These are phyloP conservation scores for Irpex sp. DNA, from an alignment of 1,284 basidiomycete genomes.

Conservation along the genomic window DNA sequence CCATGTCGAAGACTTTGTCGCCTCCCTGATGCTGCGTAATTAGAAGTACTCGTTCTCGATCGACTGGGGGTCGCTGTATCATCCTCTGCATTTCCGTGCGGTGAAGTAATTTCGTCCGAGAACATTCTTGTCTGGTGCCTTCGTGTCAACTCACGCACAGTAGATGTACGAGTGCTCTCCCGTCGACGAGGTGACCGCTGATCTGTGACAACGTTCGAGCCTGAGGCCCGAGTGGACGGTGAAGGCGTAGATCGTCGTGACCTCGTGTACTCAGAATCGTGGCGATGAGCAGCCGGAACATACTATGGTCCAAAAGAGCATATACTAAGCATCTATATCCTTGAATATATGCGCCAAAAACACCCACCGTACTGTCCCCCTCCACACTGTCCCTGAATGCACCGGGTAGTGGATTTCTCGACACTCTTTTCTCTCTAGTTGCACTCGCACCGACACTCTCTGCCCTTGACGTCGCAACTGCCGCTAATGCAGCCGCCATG, in stretches of 20 bases:
- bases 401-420: slow-evolving; percentile 51
- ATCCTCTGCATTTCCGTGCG: slow-evolving; percentile 24
- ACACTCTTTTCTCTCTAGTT: slow-evolving; percentile 32
- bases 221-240: slow-evolving; percentile 16
- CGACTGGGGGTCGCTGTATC: slow-evolving; percentile 8
- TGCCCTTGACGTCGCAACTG: slow-evolving; percentile 43
- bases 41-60: slow-evolving; percentile 1
- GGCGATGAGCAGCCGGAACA: slow-evolving; percentile 23
- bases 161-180: slow-evolving; percentile 33
- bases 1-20: slow-evolving; percentile 52
- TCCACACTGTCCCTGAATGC: slow-evolving; percentile 48
- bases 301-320: not conserved
- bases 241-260: slow-evolving; percentile 18
- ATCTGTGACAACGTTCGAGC: slow-evolving; percentile 3
- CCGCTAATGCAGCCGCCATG: slow-evolving; percentile 52
- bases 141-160: slow-evolving; percentile 38
- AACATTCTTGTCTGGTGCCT: slow-evolving; percentile 49
- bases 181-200: slow-evolving; percentile 27
- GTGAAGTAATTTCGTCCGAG: slow-evolving; percentile 29
- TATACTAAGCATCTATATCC: slow-evolving; percentile 4
- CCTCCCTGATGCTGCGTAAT: slow-evolving; percentile 22
- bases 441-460: slow-evolving; percentile 25
- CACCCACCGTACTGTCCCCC: slow-evolving; percentile 28
- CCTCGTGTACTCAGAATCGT: slow-evolving; percentile 9
- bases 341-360: slow-evolving; percentile 45